Evolutionary conservation across 192 early-diverging fungal genomes (phyloP).

Genomic region (Coemansia sp.): DNA sequence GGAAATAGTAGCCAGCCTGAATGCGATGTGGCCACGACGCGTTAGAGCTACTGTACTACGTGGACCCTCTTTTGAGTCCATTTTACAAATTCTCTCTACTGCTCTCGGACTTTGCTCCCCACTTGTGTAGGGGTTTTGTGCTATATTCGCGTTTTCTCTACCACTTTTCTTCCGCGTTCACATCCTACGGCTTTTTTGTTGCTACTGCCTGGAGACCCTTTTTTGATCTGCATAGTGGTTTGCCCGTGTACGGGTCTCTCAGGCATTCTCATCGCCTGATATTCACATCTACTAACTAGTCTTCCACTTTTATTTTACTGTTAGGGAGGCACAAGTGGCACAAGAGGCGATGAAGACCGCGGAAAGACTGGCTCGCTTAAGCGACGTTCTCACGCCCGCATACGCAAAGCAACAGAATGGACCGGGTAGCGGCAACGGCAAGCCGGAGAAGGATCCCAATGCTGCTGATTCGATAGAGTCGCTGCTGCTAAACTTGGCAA

Average conservation of each 20-base stretch:
- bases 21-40: not conserved
- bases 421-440: conserved; percentile 2
- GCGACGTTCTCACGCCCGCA: conserved; percentile 53
- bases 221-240: not conserved
- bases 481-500: conserved; percentile 49
- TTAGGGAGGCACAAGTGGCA: conserved; percentile 42
- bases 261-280: conserved; percentile 1
- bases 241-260: not conserved
- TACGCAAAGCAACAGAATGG: conserved; percentile 27
- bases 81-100: conserved; percentile 21
- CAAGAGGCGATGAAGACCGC: conserved; percentile 55
- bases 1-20: too few relatives aligned
- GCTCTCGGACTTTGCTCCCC: not conserved
- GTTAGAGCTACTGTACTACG: conserved; percentile 21
- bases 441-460: conserved; percentile 7
- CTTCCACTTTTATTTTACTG: not conserved
- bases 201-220: conserved; percentile 5
- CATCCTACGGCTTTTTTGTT: conserved; percentile 3
- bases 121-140: not conserved
- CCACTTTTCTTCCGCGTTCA: not conserved
- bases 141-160: conserved; percentile 4
- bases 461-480: conserved; percentile 53
- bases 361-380: conserved; percentile 52
- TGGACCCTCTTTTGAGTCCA: not conserved
- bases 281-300: not conserved